Conservation (phyloP, 495 filamentous ascomycete species). For the Neurospora sp. region DNA sequence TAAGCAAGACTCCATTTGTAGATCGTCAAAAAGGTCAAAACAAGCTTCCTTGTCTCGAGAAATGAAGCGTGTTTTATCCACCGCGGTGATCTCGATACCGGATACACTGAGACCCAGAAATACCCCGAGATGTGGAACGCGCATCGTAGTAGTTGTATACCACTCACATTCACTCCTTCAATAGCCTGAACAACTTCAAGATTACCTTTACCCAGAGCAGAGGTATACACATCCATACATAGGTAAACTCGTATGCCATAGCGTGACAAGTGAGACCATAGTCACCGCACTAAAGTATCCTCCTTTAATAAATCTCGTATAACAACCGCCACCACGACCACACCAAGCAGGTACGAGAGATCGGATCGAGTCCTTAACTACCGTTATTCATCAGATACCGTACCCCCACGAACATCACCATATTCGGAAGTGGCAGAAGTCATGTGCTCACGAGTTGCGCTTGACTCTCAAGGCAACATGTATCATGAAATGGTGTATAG, state of each 20-base stretch:
- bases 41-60: background rate
- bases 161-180: background rate
- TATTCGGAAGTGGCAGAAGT: background rate
- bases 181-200: background rate
- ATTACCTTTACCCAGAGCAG: background rate
- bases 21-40: background rate
- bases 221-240: background rate
- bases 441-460: no score
- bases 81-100: background rate
- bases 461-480: no score
- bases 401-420: background rate
- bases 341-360: background rate
- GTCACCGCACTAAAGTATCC: background rate
- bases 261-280: background rate
- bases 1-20: no score
- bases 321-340: background rate
- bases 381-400: background rate
- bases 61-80: background rate
- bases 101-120: background rate
- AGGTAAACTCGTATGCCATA: background rate
- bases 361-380: background rate
- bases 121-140: background rate
- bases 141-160: background rate
- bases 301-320: background rate
- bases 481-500: background rate